phyloP scores from a whole-genome alignment of 768 basidiomycete genomes.

The Trametes villosa region DNA sequence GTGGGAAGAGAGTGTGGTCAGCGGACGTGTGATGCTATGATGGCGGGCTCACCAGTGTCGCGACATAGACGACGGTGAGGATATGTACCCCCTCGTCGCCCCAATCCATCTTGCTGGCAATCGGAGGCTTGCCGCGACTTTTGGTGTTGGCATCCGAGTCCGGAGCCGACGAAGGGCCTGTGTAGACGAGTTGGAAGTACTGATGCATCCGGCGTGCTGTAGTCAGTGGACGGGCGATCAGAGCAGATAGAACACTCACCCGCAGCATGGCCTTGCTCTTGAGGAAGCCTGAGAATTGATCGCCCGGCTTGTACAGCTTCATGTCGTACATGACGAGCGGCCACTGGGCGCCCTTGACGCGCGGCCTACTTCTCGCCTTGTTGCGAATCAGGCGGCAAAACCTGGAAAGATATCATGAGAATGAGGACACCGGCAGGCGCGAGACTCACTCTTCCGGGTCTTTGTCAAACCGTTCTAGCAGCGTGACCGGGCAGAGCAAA shows the following conservation, averaged over 20 bases:
- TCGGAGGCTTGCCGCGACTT: background rate
- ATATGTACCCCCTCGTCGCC: background rate
- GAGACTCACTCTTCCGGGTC: background rate
- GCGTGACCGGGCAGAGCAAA: background rate
- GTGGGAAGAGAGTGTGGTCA: too few species aligned
- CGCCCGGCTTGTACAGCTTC: background rate
- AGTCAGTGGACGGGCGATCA: too few species aligned
- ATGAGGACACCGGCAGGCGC: background rate
- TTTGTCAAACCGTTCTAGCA: background rate
- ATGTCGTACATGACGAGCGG: background rate
- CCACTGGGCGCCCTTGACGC: background rate
- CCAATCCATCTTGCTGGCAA: background rate
- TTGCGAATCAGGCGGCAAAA: background rate
- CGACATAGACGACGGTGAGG: background rate
- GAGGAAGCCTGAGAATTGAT: background rate
- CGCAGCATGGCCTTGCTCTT: background rate
- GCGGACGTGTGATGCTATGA: too few species aligned
- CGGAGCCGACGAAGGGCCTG: background rate
- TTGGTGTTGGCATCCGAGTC: background rate
- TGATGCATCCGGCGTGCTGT: background rate
- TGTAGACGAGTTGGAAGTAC: background rate
- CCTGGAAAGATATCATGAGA: too few species aligned
- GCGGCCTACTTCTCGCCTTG: background rate
- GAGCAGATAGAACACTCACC: background rate
- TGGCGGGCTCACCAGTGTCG: background rate